Evolutionary conservation across 768 basidiomycete species (phyloP), one percentile per base, ranked within the genome.

Genomic region (Pleurotus salmoneostramineus): DNA sequence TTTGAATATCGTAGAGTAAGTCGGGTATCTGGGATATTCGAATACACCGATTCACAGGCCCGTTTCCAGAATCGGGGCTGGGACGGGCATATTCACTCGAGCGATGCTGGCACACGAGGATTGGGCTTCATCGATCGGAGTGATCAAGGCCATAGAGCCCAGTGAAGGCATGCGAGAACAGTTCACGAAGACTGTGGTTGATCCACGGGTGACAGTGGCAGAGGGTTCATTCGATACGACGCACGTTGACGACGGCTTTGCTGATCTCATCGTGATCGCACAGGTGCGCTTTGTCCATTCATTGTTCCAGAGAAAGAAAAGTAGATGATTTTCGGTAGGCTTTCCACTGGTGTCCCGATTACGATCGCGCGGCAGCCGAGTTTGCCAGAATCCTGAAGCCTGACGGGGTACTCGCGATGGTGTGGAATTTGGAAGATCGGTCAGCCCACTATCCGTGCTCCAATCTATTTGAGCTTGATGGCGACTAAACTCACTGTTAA

Each of bases 361-460:
- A 85, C 66, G 80, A 84, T 47, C 76, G 74, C 54, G 93, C 95
- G 0, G 78, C 83, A 15, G 71, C 71, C 0, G 95, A 97, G 67
- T 91, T 96, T 63, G 79, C 84, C 6, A 83, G 93, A 34, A 83
- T 95, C 61, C 77, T 97, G 50, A 90, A 89, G 66, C 88, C 91
- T 0, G 71, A 72, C n/a, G 92, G 92, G 2, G 70, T 79, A 1
- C 78, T 89, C 14, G 86, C 79, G 4, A 78, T 92, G 57, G 84
- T 95, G 48, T 98, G 95, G 95, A 98, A 97, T 72, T 74, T 95
- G 33, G 95, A 97, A 69, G 87, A 93, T 70, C 77, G 88, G 87
- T 86, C 58, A 47, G 72, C 42, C 7, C 11, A 27, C 21, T 27
- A 27, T 27, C 21, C 21, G 21, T 27, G 21, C 21, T 3, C 21